Evolutionary conservation across 768 basidiomycete species (phyloP).

Genomic region (Aureoboletus auriporus): DNA sequence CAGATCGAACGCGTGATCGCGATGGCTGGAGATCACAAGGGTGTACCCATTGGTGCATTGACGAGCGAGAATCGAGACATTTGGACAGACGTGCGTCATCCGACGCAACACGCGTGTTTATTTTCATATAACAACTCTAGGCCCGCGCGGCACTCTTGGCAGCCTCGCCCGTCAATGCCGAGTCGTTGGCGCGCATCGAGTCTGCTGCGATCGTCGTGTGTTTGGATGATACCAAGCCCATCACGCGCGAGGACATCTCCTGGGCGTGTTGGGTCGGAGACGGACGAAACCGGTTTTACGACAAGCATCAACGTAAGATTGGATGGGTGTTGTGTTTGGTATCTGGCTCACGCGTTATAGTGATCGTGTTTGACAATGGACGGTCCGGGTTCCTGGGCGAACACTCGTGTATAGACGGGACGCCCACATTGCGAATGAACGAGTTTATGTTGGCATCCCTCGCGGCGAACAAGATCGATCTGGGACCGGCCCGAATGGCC

Average conservation of each 20-base stretch:
- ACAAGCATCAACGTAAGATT: conserved; percentile 87
- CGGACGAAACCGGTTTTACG: conserved; percentile 89
- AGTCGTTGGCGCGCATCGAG: conserved; percentile 75
- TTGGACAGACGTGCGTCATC: conserved; percentile 82
- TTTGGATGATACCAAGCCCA: conserved; percentile 78
- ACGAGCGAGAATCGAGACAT: conserved; percentile 86
- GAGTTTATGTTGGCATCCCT: conserved; percentile 86
- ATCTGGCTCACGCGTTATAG: conserved; percentile 35
- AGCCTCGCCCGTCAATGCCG: conserved; percentile 61
- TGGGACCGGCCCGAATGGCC: conserved; percentile 49
- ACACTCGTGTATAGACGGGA: conserved; percentile 91
- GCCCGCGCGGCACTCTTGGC: conserved; percentile 60
- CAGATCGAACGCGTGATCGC: conserved; percentile 70
- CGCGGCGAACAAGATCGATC: conserved; percentile 67
- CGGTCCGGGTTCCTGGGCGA: conserved; percentile 91
- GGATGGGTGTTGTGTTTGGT: neutral
- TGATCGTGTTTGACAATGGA: conserved; percentile 93
- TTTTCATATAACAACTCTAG: conserved; percentile 22
- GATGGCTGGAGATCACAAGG: conserved; percentile 47
- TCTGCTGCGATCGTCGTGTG: conserved; percentile 85
- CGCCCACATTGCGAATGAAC: conserved; percentile 91
- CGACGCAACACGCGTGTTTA: too few species aligned
- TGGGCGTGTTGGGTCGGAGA: conserved; percentile 88
- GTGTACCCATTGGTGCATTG: conserved; percentile 68
- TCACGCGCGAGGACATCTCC: conserved; percentile 77